Percentiles rank a stretch among this genome's conserved stretches.
These are phyloP conservation scores for Sphaerulina musiva DNA, from an alignment of 2,329 filamentous ascomycete species.

Conservation along the genomic window DNA sequence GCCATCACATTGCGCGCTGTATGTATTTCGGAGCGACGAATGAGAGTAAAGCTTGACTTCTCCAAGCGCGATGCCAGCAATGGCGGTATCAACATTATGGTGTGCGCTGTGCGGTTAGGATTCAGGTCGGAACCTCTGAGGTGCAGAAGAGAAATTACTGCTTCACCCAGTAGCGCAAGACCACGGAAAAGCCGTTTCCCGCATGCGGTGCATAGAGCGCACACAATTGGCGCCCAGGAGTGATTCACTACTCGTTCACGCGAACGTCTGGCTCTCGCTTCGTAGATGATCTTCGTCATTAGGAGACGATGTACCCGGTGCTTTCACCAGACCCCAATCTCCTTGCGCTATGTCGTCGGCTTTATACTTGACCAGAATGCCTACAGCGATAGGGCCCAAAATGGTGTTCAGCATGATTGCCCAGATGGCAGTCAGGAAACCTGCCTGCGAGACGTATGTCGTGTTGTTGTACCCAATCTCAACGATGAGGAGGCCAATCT, in stretches of 20 bases:
- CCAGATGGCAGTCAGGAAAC: slow-evolving; percentile 33
- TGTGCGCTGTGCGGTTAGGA: no score
- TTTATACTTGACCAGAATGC: slow-evolving; percentile 39
- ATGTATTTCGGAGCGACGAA: no score
- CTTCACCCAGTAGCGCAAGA: no score
- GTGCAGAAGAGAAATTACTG: no score
- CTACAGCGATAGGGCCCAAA: slow-evolving; percentile 49
- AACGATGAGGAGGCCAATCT: slow-evolving; percentile 30
- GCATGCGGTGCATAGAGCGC: no score
- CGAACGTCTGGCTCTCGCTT: not conserved
- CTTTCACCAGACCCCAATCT: slow-evolving; percentile 17
- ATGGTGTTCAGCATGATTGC: slow-evolving; percentile 52
- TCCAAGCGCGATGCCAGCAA: no score
- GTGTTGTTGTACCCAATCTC: slow-evolving; percentile 30
- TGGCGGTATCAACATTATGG: no score
- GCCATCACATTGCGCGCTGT: no score
- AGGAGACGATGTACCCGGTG: not conserved
- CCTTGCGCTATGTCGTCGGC: slow-evolving; percentile 21
- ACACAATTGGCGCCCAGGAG: no score
- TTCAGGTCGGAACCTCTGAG: no score
- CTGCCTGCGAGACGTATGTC: slow-evolving; percentile 23
- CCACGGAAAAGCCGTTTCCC: no score
- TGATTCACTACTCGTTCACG: not conserved
- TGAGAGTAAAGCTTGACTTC: no score
- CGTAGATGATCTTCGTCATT: not conserved